Conservation (phyloP, 768 basidiomycete species). For the Rhodosporidiobolus odoratus region DNA sequence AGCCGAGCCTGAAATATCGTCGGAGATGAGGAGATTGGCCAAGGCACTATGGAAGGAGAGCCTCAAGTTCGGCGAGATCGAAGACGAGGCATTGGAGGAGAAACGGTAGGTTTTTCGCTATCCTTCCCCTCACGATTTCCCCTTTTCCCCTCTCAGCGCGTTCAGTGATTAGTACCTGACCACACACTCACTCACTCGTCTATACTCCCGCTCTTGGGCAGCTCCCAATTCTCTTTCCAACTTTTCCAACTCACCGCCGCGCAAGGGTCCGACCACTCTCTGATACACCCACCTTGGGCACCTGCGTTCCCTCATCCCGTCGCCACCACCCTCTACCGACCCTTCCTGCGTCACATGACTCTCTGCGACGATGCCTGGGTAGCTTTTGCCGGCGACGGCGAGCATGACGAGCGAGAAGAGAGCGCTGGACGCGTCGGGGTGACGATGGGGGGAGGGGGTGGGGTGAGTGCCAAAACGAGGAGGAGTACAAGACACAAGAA, state of each 20-base stretch:
- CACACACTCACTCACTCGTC: conserved; percentile 8
- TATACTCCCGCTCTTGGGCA: conserved; percentile 19
- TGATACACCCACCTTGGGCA: conserved; percentile 41
- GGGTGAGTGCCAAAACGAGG: not conserved
- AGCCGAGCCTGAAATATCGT: conserved; percentile 52
- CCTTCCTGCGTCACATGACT: conserved; percentile 64
- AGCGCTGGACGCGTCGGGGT: not conserved
- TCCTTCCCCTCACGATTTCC: not conserved
- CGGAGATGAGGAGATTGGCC: conserved; percentile 26
- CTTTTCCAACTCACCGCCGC: conserved; percentile 47
- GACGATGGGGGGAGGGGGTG: not conserved
- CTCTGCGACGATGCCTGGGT: conserved; percentile 56
- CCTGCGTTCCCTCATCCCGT: conserved; percentile 52
- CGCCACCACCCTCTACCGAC: conserved; percentile 61
- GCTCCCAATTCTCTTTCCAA: conserved; percentile 49
- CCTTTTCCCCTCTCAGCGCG: conserved; percentile 8
- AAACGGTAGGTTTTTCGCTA: conserved; percentile 11
- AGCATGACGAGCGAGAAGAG: not conserved
- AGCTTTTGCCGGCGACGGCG: not conserved
- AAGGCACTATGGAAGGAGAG: not conserved
- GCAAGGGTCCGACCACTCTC: conserved; percentile 54
- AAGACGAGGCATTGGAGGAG: conserved; percentile 23
- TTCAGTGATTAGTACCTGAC: conserved; percentile 5
- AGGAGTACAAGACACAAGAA: not conserved
- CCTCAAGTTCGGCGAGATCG: conserved; percentile 40